phyloP scores from a whole-genome alignment of 176 grass and related monocot genomes.

The Chrysopogon serrulatus region DNA sequence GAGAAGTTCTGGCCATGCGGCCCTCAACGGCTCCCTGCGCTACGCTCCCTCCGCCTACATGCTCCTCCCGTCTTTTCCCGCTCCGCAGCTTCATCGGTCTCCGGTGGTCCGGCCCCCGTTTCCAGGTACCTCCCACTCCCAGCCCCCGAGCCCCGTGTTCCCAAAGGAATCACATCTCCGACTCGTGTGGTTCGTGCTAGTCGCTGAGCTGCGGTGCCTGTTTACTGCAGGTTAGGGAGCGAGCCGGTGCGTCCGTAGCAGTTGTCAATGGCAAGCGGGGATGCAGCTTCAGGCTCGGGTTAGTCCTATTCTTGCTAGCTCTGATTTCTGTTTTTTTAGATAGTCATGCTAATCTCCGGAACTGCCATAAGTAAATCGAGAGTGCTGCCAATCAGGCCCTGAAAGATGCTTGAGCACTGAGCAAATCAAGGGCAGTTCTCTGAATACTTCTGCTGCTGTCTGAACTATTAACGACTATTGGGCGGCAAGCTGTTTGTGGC shows the following conservation, averaged over 20 bases:
- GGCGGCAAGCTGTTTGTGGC: background rate
- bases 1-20: constrained; percentile 23
- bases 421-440: background rate
- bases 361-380: background rate
- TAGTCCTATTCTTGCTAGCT: background rate
- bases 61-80: background rate
- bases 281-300: constrained; percentile 27
- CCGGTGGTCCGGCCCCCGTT: constrained; percentile 12
- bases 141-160: background rate
- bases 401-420: background rate
- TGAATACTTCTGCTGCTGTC: background rate
- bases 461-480: background rate
- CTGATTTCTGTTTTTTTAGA: background rate
- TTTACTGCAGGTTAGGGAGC: constrained; percentile 26
- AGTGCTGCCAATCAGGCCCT: background rate
- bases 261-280: background rate
- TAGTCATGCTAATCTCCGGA: background rate
- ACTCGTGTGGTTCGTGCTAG: background rate
- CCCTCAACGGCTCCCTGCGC: constrained; percentile 1
- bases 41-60: constrained; percentile 24
- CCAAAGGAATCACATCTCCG: background rate
- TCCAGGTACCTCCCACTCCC: background rate
- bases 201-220: background rate
- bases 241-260: background rate
- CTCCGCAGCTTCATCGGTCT: constrained; percentile 35